phyloP scores from a whole-genome alignment of 2,329 filamentous ascomycete species.

The Emergomyces orientalis region DNA sequence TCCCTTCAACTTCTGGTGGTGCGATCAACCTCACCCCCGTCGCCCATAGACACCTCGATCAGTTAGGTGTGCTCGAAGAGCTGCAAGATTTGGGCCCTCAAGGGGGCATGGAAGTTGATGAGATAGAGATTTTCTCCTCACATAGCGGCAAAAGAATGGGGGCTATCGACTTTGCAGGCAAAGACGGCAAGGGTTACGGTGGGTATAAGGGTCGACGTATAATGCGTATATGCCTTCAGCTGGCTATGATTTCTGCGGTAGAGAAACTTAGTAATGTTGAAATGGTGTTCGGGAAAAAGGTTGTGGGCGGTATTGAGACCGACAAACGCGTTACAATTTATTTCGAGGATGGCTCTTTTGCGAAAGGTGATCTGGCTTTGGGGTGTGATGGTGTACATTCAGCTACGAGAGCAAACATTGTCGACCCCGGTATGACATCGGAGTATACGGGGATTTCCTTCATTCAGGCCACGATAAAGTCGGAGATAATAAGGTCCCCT shows the following conservation, averaged over 20 bases:
- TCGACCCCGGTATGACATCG: constrained; percentile 29
- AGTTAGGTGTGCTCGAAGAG: constrained; percentile 33
- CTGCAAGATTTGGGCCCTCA: constrained; percentile 32
- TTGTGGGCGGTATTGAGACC: constrained; percentile 28
- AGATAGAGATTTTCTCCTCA: constrained; percentile 33
- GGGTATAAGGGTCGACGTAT: constrained; percentile 35
- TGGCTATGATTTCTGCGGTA: constrained; percentile 33
- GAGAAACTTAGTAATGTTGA: constrained; percentile 30
- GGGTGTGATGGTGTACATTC: constrained; percentile 38
- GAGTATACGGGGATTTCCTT: constrained; percentile 36
- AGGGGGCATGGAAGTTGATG: constrained; percentile 33
- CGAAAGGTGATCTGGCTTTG: constrained; percentile 29
- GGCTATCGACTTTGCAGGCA: constrained; percentile 31
- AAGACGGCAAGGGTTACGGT: constrained; percentile 29
- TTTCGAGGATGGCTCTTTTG: constrained; percentile 32
- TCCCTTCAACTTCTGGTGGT: constrained; percentile 36
- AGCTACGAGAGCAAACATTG: constrained; percentile 27
- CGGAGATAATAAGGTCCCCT: constrained; percentile 19
- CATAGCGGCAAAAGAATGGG: constrained; percentile 33
- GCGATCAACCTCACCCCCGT: constrained; percentile 39
- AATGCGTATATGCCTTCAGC: constrained; percentile 34
- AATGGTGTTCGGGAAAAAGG: constrained; percentile 36
- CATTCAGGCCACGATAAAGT: constrained; percentile 28
- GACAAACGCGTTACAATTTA: constrained; percentile 25
- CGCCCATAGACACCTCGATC: constrained; percentile 35